These are phyloP conservation scores for Laburnicola sp. DNA, from an alignment of 2,329 filamentous ascomycete species.

Conservation along the genomic window DNA sequence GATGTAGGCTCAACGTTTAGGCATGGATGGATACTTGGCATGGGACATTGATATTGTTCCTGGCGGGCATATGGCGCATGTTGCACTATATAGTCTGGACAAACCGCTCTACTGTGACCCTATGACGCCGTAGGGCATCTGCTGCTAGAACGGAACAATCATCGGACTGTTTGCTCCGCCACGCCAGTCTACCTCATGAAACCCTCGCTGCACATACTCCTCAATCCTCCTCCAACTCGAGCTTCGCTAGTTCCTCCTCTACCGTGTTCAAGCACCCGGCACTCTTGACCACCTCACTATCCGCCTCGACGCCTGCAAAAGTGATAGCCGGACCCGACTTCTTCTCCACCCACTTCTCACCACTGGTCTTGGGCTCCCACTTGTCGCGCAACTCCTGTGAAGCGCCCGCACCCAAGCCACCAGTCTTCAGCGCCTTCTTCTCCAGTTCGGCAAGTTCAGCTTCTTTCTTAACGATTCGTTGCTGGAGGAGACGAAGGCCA, in stretches of 20 bases:
- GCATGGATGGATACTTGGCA: no score
- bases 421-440: constrained; percentile 20
- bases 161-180: neutral
- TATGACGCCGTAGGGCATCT: no score
- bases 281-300: constrained; percentile 34
- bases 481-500: constrained; percentile 24
- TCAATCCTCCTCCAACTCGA: constrained; percentile 12
- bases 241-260: constrained; percentile 21
- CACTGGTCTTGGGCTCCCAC: constrained; percentile 25
- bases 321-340: constrained; percentile 26
- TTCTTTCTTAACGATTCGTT: constrained; percentile 24
- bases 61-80: no score
- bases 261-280: constrained; percentile 31
- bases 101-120: no score
- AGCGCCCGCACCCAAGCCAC: constrained; percentile 20
- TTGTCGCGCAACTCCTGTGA: constrained; percentile 19
- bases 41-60: no score
- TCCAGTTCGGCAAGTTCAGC: constrained; percentile 20
- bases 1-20: no score
- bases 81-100: no score
- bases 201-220: neutral
- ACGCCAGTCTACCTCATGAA: neutral
- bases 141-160: neutral
- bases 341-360: constrained; percentile 26
- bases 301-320: constrained; percentile 38